Evolutionary conservation across 1,139 yeast genomes (phyloP).

Genomic region (Yamadazyma diddensiae): DNA sequence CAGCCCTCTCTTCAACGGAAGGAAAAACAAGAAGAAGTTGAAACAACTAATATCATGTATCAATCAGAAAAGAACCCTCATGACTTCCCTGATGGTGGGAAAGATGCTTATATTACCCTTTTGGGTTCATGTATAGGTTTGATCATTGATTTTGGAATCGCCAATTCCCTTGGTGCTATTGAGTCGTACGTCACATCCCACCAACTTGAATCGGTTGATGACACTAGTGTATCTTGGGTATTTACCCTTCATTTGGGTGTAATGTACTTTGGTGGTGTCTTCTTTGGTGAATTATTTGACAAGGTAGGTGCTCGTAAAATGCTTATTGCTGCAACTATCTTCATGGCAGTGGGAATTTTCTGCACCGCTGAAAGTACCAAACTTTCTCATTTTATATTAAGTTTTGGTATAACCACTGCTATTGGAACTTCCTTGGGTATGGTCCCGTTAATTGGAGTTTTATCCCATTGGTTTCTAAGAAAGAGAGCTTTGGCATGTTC

Average conservation of each 20-base stretch:
- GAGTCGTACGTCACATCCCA: constrained; percentile 55
- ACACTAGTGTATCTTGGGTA: constrained; percentile 58
- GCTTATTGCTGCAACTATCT: constrained; percentile 42
- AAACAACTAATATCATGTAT: constrained; percentile 17
- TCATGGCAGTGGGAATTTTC: constrained; percentile 48
- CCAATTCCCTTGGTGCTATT: constrained; percentile 58
- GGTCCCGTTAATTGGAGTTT: constrained; percentile 56
- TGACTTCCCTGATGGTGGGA: constrained; percentile 64
- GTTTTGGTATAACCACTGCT: constrained; percentile 56
- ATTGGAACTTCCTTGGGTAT: constrained; percentile 55
- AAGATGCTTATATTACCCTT: constrained; percentile 54
- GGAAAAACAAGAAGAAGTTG: not conserved
- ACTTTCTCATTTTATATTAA: constrained; percentile 58
- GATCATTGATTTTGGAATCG: constrained; percentile 60
- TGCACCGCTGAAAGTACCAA: constrained; percentile 50
- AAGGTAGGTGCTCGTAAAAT: constrained; percentile 49
- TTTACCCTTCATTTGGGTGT: constrained; percentile 57
- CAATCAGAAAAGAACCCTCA: constrained; percentile 21
- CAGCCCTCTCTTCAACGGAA: not conserved
- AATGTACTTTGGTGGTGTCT: constrained; percentile 54
- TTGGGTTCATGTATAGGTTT: constrained; percentile 61
- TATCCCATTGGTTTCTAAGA: constrained; percentile 60
- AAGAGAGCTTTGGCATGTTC: constrained; percentile 58
- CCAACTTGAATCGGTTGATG: constrained; percentile 41
- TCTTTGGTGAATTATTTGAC: constrained; percentile 64